These are phyloP conservation scores for Juglanconis sp. DNA, from an alignment of 2,329 filamentous ascomycete species.

Conservation along the genomic window DNA sequence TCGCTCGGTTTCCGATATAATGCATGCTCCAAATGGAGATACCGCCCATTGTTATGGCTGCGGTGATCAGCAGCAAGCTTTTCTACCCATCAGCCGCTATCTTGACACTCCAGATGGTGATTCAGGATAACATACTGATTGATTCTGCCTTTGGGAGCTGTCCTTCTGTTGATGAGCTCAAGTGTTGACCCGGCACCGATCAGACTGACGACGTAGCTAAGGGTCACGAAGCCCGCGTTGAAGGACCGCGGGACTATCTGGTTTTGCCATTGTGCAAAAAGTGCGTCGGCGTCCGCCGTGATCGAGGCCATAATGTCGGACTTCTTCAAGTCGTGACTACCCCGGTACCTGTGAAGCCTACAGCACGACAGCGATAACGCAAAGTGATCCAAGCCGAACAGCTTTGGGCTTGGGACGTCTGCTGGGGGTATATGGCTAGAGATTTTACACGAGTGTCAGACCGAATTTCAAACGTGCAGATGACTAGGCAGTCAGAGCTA, in stretches of 20 bases:
- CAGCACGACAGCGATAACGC: not conserved
- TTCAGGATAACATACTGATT: slow-evolving; percentile 55
- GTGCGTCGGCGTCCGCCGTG: not conserved
- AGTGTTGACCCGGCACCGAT: slow-evolving; percentile 76
- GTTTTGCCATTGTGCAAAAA: slow-evolving; percentile 40
- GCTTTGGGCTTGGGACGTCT: not conserved
- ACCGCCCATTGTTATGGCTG: slow-evolving; percentile 69
- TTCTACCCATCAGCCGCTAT: not conserved
- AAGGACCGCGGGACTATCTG: slow-evolving; percentile 47
- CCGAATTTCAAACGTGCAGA: slow-evolving; percentile 6
- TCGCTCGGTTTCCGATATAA: slow-evolving; percentile 78
- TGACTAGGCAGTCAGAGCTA: not conserved
- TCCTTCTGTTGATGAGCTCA: slow-evolving; percentile 76
- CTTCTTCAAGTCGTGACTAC: not conserved
- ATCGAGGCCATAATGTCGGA: slow-evolving; percentile 7
- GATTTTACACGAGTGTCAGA: not conserved
- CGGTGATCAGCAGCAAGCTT: slow-evolving; percentile 60
- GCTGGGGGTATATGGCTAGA: not conserved
- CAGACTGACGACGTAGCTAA: slow-evolving; percentile 74
- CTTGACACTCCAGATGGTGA: not conserved
- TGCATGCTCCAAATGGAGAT: slow-evolving; percentile 77
- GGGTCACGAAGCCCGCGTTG: slow-evolving; percentile 60
- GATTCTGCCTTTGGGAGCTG: slow-evolving; percentile 62
- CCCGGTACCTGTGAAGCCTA: not conserved
- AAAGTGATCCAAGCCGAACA: not conserved